Conservation (phyloP, 306 rosid genomes). For the Trifolium pratense region DNA sequence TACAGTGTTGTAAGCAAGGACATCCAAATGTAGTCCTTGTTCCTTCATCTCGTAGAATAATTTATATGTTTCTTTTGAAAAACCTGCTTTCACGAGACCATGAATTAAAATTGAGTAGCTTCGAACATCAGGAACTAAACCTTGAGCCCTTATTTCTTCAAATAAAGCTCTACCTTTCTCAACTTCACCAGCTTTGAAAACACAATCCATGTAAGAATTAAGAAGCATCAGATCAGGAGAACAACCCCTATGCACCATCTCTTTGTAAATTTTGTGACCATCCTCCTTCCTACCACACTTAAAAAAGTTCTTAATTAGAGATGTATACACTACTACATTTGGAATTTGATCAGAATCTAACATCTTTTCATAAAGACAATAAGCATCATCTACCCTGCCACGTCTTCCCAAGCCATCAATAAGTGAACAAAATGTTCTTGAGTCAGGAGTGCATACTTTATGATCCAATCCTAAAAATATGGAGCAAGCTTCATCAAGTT, state of each 20-base stretch:
- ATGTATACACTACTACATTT: conserved; percentile 72
- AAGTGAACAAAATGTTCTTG: conserved; percentile 82
- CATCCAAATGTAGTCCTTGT: conserved; percentile 79
- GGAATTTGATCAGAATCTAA: conserved; percentile 73
- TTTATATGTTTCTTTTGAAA: conserved; percentile 78
- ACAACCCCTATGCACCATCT: conserved; percentile 73
- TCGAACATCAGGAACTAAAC: conserved; percentile 71
- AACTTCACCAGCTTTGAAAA: conserved; percentile 81
- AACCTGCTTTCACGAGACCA: conserved; percentile 86
- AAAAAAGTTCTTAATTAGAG: conserved; percentile 83
- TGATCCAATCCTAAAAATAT: conserved; percentile 82
- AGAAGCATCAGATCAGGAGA: conserved; percentile 84
- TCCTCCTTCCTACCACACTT: conserved; percentile 89
- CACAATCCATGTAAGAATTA: conserved; percentile 92
- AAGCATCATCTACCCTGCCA: conserved; percentile 84
- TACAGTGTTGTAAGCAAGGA: conserved; percentile 78
- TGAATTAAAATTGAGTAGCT: conserved; percentile 90
- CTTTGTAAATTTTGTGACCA: conserved; percentile 93
- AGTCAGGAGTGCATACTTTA: conserved; percentile 73
- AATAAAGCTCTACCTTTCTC: conserved; percentile 86
- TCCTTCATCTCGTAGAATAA: conserved; percentile 85
- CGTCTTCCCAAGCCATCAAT: conserved; percentile 90
- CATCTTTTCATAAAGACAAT: conserved; percentile 90
- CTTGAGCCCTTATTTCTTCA: conserved; percentile 72
- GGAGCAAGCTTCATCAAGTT: conserved; percentile 82